Evolutionary conservation across 2,329 filamentous ascomycete genomes (phyloP).

Genomic region (Ascosphaera apis): DNA sequence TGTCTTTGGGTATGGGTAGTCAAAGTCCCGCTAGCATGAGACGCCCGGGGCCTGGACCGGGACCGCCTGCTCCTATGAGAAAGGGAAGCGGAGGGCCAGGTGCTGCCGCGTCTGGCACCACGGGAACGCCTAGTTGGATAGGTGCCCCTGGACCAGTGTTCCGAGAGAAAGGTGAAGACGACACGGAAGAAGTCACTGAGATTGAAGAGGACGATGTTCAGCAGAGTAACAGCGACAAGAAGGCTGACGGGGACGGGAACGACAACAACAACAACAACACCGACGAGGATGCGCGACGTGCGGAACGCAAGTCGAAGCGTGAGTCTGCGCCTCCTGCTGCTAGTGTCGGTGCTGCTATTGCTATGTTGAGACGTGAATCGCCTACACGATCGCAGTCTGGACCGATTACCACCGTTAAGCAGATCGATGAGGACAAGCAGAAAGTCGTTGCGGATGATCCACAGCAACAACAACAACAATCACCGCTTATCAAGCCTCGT

Average conservation of each 20-base stretch:
- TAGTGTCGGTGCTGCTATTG: background rate
- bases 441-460: no score
- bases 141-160: background rate
- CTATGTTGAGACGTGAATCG: background rate
- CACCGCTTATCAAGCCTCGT: background rate
- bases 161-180: background rate
- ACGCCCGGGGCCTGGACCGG: background rate
- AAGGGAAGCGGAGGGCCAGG: background rate
- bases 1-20: background rate
- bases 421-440: background rate
- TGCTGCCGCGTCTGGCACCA: background rate
- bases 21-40: background rate
- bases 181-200: background rate
- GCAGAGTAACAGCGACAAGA: no score
- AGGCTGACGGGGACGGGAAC: no score
- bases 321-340: background rate
- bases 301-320: background rate
- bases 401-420: background rate
- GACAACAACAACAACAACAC: no score
- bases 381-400: background rate
- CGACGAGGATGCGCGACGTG: background rate
- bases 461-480: background rate
- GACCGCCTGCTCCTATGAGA: background rate
- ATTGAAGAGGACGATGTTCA: background rate
- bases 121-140: background rate